These are phyloP conservation scores for Cladorrhinum sp. DNA, from an alignment of 2,329 filamentous ascomycete species.

Conservation along the genomic window DNA sequence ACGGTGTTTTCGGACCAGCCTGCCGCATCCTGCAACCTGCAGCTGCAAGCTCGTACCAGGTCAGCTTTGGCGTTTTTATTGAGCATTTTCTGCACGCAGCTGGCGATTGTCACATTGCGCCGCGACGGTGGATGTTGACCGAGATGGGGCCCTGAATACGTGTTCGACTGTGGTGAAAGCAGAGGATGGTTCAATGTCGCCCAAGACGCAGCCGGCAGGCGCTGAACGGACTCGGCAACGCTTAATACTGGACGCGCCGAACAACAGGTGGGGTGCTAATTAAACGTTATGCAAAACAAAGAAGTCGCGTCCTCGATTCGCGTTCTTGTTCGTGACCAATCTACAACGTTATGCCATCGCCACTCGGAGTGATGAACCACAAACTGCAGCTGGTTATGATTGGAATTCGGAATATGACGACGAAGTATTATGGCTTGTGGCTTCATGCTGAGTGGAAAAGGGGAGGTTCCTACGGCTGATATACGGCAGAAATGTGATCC, in stretches of 20 bases:
- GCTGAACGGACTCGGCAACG: conserved; percentile 4
- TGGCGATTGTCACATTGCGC: conserved; percentile 8
- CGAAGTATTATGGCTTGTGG: not conserved
- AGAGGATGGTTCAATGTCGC: not conserved
- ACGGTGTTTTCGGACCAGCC: too few species aligned
- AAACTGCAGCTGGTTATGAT: too few species aligned
- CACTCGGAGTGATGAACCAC: not conserved
- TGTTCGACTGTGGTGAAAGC: conserved; percentile 23
- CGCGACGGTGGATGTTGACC: not conserved
- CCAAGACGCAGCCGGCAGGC: conserved; percentile 12
- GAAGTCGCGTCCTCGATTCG: conserved; percentile 23
- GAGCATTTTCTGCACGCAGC: conserved; percentile 3
- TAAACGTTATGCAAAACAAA: conserved; percentile 22
- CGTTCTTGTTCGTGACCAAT: conserved; percentile 22
- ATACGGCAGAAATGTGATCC: too few species aligned
- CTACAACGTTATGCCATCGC: conserved; percentile 18
- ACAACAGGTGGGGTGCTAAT: conserved; percentile 17
- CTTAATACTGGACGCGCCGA: not conserved
- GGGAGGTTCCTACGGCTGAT: not conserved
- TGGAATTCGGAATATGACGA: not conserved
- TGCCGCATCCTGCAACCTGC: too few species aligned
- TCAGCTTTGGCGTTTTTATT: not conserved
- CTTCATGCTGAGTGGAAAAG: not conserved
- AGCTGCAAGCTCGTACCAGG: too few species aligned
- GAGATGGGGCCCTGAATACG: conserved; percentile 20